These are phyloP conservation scores for Lobosporangium transversale DNA, from an alignment of 192 early-diverging fungal genomes.

Conservation along the genomic window DNA sequence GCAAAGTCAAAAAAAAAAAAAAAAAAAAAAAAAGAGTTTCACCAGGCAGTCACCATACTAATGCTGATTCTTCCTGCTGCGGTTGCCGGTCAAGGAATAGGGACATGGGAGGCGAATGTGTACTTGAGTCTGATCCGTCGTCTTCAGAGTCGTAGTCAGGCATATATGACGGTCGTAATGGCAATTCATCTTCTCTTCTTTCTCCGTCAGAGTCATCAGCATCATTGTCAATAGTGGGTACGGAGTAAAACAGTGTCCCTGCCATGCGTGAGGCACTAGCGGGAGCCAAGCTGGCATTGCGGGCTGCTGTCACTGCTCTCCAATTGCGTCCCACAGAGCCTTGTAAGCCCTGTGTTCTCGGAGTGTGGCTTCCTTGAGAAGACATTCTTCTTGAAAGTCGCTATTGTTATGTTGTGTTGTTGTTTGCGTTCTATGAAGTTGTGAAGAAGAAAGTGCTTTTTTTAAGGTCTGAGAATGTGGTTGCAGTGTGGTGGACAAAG, in stretches of 20 bases:
- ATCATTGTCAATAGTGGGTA: conserved; percentile 44
- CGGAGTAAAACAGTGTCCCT: conserved; percentile 47
- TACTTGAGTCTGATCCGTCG: conserved; percentile 37
- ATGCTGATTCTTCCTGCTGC: conserved; percentile 23
- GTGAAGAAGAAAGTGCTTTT: not conserved
- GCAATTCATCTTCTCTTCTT: too few species aligned
- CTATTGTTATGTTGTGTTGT: not conserved
- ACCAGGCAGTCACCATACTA: conserved; percentile 33
- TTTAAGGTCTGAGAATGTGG: not conserved
- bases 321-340: conserved; percentile 29
- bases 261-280: conserved; percentile 31
- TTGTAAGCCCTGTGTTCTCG: conserved; percentile 19
- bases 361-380: not conserved
- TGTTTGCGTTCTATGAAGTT: not conserved
- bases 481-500: not conserved
- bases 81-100: conserved; percentile 42
- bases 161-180: conserved; percentile 27
- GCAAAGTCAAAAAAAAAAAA: conserved; percentile 17
- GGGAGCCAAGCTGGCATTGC: conserved; percentile 12
- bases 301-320: conserved; percentile 9
- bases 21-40: conserved; percentile 28
- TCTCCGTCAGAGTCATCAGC: conserved; percentile 19
- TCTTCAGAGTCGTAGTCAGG: conserved; percentile 43
- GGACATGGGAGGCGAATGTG: conserved; percentile 49
- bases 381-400: not conserved